These are phyloP conservation scores for Tuber borchii DNA, from an alignment of 495 filamentous ascomycete species.

Conservation along the genomic window DNA sequence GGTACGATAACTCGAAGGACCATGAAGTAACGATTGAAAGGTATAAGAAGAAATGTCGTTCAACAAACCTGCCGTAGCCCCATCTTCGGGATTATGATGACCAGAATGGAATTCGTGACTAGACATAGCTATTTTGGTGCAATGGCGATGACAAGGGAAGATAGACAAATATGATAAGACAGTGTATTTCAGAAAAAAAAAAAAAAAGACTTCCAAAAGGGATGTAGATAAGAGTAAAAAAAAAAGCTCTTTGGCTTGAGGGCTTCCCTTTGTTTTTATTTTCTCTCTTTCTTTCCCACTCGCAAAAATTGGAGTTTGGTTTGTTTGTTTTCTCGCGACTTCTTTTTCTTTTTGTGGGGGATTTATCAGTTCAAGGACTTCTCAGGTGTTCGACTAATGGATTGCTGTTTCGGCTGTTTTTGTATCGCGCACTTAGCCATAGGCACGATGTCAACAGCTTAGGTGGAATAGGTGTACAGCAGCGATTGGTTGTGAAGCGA, in stretches of 20 bases:
- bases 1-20: slow-evolving; percentile 27
- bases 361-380: slow-evolving; percentile 1
- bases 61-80: slow-evolving; percentile 4
- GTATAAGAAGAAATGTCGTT: slow-evolving; percentile 3
- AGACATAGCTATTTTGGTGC: slow-evolving; percentile 24
- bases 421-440: slow-evolving; percentile 30
- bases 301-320: not conserved
- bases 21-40: slow-evolving; percentile 15
- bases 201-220: slow-evolving; percentile 16
- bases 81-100: slow-evolving; percentile 23
- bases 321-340: slow-evolving; percentile 8
- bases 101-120: slow-evolving; percentile 33
- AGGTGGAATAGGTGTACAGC: slow-evolving; percentile 24
- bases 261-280: slow-evolving; percentile 2
- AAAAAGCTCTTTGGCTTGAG: not conserved
- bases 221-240: not conserved
- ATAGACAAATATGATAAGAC: slow-evolving; percentile 4
- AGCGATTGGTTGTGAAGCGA: slow-evolving; percentile 27
- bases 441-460: slow-evolving; percentile 22
- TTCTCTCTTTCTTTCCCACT: not conserved
- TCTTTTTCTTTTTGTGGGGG: slow-evolving; percentile 15
- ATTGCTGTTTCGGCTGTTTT: slow-evolving; percentile 14
- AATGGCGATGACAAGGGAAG: not conserved
- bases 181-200: slow-evolving; percentile 8
- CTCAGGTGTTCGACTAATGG: slow-evolving; percentile 5